Evolutionary conservation across 495 filamentous ascomycete genomes (phyloP).

Genomic region (Daldinia bambusicola): DNA sequence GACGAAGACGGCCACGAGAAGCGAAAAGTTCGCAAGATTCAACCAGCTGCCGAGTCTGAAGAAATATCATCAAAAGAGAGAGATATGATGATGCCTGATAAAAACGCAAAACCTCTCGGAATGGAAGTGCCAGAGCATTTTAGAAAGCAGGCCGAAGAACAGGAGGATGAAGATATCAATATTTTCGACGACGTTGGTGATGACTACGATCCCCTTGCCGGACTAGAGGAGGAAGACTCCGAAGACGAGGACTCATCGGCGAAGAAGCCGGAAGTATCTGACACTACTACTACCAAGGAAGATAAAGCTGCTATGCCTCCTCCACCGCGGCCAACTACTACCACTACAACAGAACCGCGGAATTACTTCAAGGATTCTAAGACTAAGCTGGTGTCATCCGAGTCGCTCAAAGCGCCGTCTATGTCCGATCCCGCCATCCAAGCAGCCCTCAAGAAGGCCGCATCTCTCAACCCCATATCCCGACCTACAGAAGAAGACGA

Average conservation of each 20-base stretch:
- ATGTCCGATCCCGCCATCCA: slow-evolving; percentile 81
- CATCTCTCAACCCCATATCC: slow-evolving; percentile 68
- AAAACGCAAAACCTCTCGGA: slow-evolving; percentile 72
- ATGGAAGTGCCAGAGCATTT: slow-evolving; percentile 79
- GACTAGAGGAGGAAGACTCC: slow-evolving; percentile 66
- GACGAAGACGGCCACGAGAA: slow-evolving; percentile 90
- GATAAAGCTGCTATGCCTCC: slow-evolving; percentile 55
- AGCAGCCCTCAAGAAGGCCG: slow-evolving; percentile 86
- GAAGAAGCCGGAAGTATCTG: slow-evolving; percentile 47
- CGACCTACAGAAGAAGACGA: slow-evolving; percentile 57
- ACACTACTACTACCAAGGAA: slow-evolving; percentile 36
- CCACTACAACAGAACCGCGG: slow-evolving; percentile 44
- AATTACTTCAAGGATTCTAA: slow-evolving; percentile 73
- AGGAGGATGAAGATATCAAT: slow-evolving; percentile 70
- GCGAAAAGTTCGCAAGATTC: slow-evolving; percentile 76
- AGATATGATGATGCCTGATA: slow-evolving; percentile 71
- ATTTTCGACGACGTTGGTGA: slow-evolving; percentile 90
- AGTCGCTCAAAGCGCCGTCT: slow-evolving; percentile 61
- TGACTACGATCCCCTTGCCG: slow-evolving; percentile 89
- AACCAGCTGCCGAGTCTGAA: slow-evolving; percentile 46
- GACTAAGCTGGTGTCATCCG: slow-evolving; percentile 53
- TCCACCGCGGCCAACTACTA: slow-evolving; percentile 49
- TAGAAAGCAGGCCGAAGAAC: slow-evolving; percentile 60
- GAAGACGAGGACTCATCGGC: slow-evolving; percentile 59
- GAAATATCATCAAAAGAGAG: slow-evolving; percentile 53